Base-by-base conservation (phyloP, 1,284 basidiomycete species). In the Ceratobasidium sp. region DNA sequence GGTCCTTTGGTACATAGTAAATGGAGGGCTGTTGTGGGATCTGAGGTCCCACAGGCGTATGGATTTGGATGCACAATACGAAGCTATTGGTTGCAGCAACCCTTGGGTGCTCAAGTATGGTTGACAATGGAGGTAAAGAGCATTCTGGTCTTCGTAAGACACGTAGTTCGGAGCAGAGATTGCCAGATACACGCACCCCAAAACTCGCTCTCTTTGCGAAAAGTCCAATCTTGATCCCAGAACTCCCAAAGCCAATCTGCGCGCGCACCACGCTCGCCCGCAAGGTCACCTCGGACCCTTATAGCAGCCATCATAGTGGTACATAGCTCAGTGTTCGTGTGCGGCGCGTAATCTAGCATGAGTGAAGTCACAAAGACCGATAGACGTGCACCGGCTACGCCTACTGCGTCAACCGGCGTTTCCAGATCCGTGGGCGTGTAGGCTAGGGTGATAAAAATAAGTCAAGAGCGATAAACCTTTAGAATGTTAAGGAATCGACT, bases 301-400 rank as follows among this genome's bases (percentile, higher is more conserved):
- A 94, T 91, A 15, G 91, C 93, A 13, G 90, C 89, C 86, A 94
- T 92, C 86, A 94, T 92, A 10, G 91, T 90, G 0, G 91, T 88
- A 20, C 87, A 87, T 75, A 90, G 87, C 82, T 91, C 90, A 81
- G 90, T 91, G 69, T 91, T 89, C 1, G 87, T 84, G 78, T 91
- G 89, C 20, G 61, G 72, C 9, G 89, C 85, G 80, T 88, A 90
- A 80, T 92, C 91, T 60, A 92, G 83, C 82, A 90, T 88, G 44
- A 92, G 84, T n/a, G 90, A 90, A 0, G 91, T 92, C 68, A 94
- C 89, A 79, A 89, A 92, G 6, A 93, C 86, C 0, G 90, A 91
- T n/a, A 94, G 85, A 39, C 72, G 72, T 40, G 61, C 20, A 40
- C 61, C 23, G 28, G 42, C 28, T 39, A 61, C 33, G 53, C 58